phyloP scores from a whole-genome alignment of 176 grass and related monocot genomes.

The Otatea glauca region DNA sequence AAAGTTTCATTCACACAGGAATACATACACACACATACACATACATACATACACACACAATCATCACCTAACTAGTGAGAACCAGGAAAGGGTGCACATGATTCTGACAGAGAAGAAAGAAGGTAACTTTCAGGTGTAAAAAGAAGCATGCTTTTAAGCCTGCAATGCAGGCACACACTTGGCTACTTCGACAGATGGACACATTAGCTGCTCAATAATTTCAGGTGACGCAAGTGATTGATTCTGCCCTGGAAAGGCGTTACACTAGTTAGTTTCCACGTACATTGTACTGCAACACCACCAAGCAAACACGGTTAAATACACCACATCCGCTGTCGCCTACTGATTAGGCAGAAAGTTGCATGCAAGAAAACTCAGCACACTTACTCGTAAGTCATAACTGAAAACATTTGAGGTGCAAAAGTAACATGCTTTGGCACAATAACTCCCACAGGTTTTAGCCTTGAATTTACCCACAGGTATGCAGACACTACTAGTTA shows the following conservation, averaged over 20 bases:
- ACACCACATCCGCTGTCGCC: conserved; percentile 41
- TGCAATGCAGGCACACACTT: conserved; percentile 11
- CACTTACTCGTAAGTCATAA: background rate
- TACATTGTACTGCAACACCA: conserved; percentile 23
- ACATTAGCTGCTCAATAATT: conserved; percentile 39
- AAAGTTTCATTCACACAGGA: conserved; percentile 44
- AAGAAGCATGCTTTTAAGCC: conserved; percentile 36
- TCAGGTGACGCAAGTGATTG: conserved; percentile 31
- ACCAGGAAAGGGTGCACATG: conserved; percentile 44
- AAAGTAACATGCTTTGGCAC: background rate
- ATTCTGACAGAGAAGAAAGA: conserved; percentile 51
- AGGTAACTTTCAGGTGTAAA: conserved; percentile 59
- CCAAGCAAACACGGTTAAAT: conserved; percentile 40
- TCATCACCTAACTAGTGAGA: conserved; percentile 51
- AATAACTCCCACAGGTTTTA: background rate
- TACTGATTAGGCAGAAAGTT: conserved; percentile 59
- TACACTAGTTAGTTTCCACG: conserved; percentile 30
- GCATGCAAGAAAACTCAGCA: background rate
- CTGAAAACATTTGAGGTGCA: background rate
- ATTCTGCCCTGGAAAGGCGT: conserved; percentile 39
- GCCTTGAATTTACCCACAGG: background rate
- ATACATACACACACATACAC: conserved; percentile 4
- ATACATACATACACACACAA: conserved; percentile 23
- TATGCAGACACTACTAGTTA: conserved; percentile 1
- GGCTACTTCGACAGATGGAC: conserved; percentile 40